These are phyloP conservation scores for Amphibolis antarctica DNA, from an alignment of 106 monocot genomes.

Conservation along the genomic window DNA sequence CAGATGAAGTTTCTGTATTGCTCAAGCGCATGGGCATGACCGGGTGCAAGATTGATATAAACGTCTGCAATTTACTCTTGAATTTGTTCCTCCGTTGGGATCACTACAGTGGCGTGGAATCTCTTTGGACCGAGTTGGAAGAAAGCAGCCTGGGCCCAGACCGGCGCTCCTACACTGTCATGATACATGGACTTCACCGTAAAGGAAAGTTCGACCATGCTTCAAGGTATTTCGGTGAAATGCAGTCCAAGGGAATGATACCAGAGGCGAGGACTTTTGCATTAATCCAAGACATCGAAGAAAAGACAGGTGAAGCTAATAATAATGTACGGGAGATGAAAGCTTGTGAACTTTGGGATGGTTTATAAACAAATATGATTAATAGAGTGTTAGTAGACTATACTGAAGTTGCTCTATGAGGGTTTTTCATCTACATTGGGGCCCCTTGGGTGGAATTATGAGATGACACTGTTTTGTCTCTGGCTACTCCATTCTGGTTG, in stretches of 20 bases:
- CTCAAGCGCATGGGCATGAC: conserved; percentile 40
- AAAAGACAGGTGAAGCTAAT: not conserved
- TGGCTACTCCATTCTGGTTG: too few species aligned
- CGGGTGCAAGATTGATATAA: conserved; percentile 37
- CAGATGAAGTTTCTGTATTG: conserved; percentile 37
- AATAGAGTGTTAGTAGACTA: too few species aligned
- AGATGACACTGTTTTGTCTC: too few species aligned
- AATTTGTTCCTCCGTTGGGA: conserved; percentile 56
- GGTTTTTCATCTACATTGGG: too few species aligned
- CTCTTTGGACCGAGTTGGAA: conserved; percentile 70
- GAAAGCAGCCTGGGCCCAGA: conserved; percentile 62
- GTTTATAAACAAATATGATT: too few species aligned
- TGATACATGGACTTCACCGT: conserved; percentile 53
- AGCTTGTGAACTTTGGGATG: too few species aligned
- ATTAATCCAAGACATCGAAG: conserved; percentile 45
- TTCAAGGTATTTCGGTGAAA: conserved; percentile 33
- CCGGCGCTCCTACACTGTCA: conserved; percentile 62
- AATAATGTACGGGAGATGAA: too few species aligned
- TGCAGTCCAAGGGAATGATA: conserved; percentile 65
- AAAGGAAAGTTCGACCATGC: conserved; percentile 50
- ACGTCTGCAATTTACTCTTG: conserved; percentile 53
- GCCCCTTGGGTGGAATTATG: too few species aligned
- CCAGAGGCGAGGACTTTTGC: conserved; percentile 53
- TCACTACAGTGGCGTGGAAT: conserved; percentile 28
- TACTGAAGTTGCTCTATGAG: too few species aligned